Evolutionary conservation across 1,284 basidiomycete genomes (phyloP), one percentile per base, ranked within the genome.

Genomic region (Irpex lacteus): DNA sequence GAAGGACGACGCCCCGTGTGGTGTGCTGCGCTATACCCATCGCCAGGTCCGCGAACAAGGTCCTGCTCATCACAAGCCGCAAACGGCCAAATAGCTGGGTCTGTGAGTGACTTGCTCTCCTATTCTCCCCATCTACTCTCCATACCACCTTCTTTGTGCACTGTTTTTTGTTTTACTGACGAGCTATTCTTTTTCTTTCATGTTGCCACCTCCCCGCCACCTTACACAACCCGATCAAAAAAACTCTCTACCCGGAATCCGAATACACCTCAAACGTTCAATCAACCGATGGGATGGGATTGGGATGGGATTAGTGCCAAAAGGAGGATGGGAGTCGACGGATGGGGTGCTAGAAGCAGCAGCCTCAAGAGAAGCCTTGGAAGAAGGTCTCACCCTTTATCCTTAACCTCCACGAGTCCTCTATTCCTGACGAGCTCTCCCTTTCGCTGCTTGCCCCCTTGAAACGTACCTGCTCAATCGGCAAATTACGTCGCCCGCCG

Each of bases 361-460:
- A 76, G 92, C 92, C 78, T 89, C 86, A 73, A 86, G 92, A 76
- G 91, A 94, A 87, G 91, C 91, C 80, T 82, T 90, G 78, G 91
- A 94, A 91, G 91, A 94, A 93, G 91, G 91, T 94, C 89, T 86
- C 86, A 88, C 86, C 86, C 82, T 85, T 87, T 87, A 82, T 85
- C 86, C 85, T 83, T 89, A 81, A 88, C 76, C 84, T 81, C 72
- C 86, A 86, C 89, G 82, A 82, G 83, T 56, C 54, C 83, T 84
- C 85, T 77, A 77, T 72, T 81, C 83, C 81, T 80, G 76, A 80
- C 77, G 70, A 73, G 76, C 75, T 74, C 68, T 70, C 66, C 69
- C 73, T 71, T 77, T 56, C 40, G 54, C 77, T 69, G 66, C 74
- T 69, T 70, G 69, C 72, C 71, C 70, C 72, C 32, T 34, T 34